Percentiles rank a stretch among this genome's conserved stretches.
Evolutionary conservation across 768 basidiomycete genomes (phyloP).

Genomic region (Russula lepida): DNA sequence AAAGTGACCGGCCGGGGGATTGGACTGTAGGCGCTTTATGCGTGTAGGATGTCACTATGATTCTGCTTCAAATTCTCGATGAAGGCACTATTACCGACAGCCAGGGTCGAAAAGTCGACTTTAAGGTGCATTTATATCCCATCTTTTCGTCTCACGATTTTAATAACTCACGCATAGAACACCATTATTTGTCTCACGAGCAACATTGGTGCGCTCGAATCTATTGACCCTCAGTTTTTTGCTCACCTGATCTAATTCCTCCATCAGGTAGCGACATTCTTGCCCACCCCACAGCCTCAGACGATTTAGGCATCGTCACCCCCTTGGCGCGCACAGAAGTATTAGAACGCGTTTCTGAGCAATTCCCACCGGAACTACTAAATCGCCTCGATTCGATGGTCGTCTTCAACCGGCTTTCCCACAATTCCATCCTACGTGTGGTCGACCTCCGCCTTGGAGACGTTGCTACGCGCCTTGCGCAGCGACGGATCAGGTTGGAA

Average conservation of each 20-base stretch:
- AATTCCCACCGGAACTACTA: constrained; percentile 85
- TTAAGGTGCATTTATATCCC: constrained; percentile 47
- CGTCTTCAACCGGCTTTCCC: constrained; percentile 86
- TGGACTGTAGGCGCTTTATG: not conserved
- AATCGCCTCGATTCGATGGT: constrained; percentile 83
- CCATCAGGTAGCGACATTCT: constrained; percentile 53
- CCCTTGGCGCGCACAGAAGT: constrained; percentile 56
- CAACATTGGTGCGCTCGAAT: constrained; percentile 50
- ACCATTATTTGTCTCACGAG: constrained; percentile 88
- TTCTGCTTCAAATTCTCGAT: constrained; percentile 84
- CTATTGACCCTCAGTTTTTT: not conserved
- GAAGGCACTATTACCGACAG: constrained; percentile 87
- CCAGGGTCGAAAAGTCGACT: constrained; percentile 86
- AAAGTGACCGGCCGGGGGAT: not conserved
- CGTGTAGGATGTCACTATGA: constrained; percentile 72
- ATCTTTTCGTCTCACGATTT: not conserved
- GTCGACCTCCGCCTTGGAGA: constrained; percentile 71
- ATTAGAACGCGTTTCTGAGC: constrained; percentile 62
- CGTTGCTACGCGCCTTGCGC: constrained; percentile 54
- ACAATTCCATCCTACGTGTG: constrained; percentile 63
- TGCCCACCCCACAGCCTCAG: constrained; percentile 54
- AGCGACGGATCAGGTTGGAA: constrained; percentile 61
- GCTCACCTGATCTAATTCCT: not conserved
- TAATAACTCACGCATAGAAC: constrained; percentile 41
- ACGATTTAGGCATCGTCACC: constrained; percentile 56